Base-by-base conservation (phyloP, 2,329 filamentous ascomycete species). In the Cercospora sojina region DNA sequence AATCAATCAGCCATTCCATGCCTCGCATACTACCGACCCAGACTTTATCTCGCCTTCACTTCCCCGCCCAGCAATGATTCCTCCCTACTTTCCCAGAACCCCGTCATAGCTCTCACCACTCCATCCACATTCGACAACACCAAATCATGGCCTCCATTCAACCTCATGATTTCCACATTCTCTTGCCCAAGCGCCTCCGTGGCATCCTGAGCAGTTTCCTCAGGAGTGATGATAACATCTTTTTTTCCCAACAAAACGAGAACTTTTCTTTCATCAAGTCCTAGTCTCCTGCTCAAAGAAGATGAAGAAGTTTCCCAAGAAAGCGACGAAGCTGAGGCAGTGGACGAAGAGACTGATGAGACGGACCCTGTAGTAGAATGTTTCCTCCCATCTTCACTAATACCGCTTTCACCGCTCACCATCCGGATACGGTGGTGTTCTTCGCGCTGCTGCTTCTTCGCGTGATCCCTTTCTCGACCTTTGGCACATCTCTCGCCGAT, bases 61-160 rank as follows among this genome's bases (percentile, higher is more conserved):
- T 32, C 29, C 10, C n/a, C 53, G 10, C 29, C 31, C 41, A 59
- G 47, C 47, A 16, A 29, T 7, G 5, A 27, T 10, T 53, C 61
- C 47, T 53, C 25, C 6, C 60, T 25, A 12, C 60, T 38, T 32
- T 69, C 63, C 80, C 80, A 82, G 73, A 81, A 80, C 16, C 79
- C 78, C 59, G 76, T 73, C 43, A 87, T 82, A n/a, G 79, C 77
- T n/a, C 81, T 76, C 1, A 86, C 87, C 64, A 91, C 83, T 63
- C 87, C 84, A 9, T 81, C 79, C 2, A 86, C 86, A 64, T 83
- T 84, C 12, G 85, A 85, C 69, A 91, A 87, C 0, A 87, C 88
- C 67, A 92, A 80, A 73, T 92, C 90, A 75, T 93, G 91, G 0
- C 89, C 90, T 4, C 86, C 88, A 25, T 86, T 82, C 16, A 91